These are phyloP conservation scores for Nannizziopsis barbatae DNA, from an alignment of 2,329 filamentous ascomycete genomes.

Conservation along the genomic window DNA sequence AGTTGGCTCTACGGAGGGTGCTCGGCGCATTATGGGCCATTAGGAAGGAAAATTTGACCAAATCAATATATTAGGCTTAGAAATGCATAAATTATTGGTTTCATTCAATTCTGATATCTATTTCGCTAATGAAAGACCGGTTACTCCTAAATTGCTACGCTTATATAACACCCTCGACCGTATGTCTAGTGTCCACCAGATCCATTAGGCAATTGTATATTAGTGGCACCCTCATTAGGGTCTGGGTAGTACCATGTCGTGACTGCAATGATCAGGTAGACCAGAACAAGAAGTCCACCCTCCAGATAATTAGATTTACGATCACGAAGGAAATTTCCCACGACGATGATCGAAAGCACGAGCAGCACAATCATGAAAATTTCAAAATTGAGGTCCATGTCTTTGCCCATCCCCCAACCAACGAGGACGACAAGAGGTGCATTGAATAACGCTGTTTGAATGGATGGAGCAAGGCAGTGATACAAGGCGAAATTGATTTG, in stretches of 20 bases:
- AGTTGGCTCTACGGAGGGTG: no score
- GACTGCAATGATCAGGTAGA: slow-evolving; percentile 53
- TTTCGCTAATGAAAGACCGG: background rate
- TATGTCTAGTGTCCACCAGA: background rate
- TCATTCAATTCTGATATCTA: slow-evolving; percentile 15
- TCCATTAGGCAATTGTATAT: slow-evolving; percentile 7
- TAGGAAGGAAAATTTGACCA: no score
- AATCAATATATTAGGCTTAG: background rate
- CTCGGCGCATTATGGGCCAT: no score
- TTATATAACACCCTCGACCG: background rate
- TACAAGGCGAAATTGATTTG: slow-evolving; percentile 72
- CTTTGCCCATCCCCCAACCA: slow-evolving; percentile 61
- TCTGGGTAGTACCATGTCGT: slow-evolving; percentile 52
- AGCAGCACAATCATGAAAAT: slow-evolving; percentile 75
- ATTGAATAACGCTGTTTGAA: slow-evolving; percentile 84
- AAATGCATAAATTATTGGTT: slow-evolving; percentile 9
- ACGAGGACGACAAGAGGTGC: slow-evolving; percentile 73
- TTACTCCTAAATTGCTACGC: background rate
- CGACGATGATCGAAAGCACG: slow-evolving; percentile 71
- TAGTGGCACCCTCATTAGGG: slow-evolving; percentile 26
- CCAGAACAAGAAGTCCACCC: slow-evolving; percentile 61
- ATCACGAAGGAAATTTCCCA: slow-evolving; percentile 78
- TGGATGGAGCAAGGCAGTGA: slow-evolving; percentile 74
- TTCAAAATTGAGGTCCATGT: slow-evolving; percentile 74
- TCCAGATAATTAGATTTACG: slow-evolving; percentile 87